phyloP scores from a whole-genome alignment of 768 basidiomycete genomes.

The Russula sp. region DNA sequence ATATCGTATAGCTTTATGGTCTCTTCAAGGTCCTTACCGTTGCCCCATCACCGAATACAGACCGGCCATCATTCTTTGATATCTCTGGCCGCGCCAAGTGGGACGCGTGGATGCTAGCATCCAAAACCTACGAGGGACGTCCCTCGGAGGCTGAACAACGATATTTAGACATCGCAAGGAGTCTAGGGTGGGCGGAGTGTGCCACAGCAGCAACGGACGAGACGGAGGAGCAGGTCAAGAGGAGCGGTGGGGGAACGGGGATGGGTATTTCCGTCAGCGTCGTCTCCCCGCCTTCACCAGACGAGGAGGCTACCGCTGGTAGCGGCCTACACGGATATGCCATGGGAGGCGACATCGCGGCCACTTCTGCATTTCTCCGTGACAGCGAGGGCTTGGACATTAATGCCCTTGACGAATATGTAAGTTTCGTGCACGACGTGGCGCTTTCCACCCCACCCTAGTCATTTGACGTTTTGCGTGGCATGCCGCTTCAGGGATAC shows the following conservation, averaged over 20 bases:
- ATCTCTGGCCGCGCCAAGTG: constrained; percentile 78
- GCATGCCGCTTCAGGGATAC: constrained; percentile 59
- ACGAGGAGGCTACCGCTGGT: constrained; percentile 29
- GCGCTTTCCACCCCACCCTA: background rate
- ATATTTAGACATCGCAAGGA: constrained; percentile 64
- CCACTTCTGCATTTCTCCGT: constrained; percentile 40
- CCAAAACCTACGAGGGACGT: constrained; percentile 42
- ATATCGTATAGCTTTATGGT: constrained; percentile 61
- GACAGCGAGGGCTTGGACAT: constrained; percentile 42
- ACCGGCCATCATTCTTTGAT: constrained; percentile 73
- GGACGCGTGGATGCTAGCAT: constrained; percentile 68
- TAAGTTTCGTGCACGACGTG: constrained; percentile 34
- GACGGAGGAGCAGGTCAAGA: constrained; percentile 21
- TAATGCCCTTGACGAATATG: constrained; percentile 66
- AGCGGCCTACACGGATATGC: constrained; percentile 52
- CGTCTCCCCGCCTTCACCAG: constrained; percentile 38
- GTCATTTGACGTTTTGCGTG: background rate
- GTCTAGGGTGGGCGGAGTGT: constrained; percentile 60
- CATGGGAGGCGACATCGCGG: constrained; percentile 46
- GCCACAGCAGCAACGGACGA: constrained; percentile 25
- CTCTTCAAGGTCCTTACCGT: constrained; percentile 73
- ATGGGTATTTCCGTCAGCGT: constrained; percentile 63
- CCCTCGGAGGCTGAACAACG: constrained; percentile 47
- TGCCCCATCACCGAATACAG: constrained; percentile 44
- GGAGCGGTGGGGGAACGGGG: constrained; percentile 33